phyloP scores from a whole-genome alignment of 805 yeast genomes.

The Candida chauliodis region DNA sequence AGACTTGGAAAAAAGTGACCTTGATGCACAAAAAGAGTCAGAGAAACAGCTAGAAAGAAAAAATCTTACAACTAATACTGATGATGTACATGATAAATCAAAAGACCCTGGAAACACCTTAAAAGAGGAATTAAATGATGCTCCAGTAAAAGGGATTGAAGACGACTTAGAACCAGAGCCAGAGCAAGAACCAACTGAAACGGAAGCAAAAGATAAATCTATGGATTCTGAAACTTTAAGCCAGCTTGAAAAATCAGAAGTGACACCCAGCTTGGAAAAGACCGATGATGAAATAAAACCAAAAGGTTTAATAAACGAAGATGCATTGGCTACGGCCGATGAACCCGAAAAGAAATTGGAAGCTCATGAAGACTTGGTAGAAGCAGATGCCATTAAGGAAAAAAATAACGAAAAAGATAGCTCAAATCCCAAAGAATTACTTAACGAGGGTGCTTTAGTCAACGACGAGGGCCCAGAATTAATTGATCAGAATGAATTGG shows the following conservation, averaged over 20 bases:
- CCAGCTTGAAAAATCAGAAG: too few species aligned
- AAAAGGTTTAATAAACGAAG: too few species aligned
- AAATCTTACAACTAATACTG: neutral
- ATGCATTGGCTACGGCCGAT: too few species aligned
- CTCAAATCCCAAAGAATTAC: slow-evolving; percentile 1
- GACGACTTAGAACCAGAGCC: neutral
- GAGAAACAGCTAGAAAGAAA: neutral
- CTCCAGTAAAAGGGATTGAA: neutral
- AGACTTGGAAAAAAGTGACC: neutral
- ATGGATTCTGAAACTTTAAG: too few species aligned
- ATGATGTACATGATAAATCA: too few species aligned
- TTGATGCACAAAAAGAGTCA: neutral
- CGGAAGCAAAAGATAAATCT: neutral
- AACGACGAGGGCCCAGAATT: slow-evolving; percentile 2
- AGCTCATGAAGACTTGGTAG: slow-evolving; percentile 2
- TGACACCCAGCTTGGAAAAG: too few species aligned
- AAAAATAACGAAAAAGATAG: slow-evolving; percentile 1
- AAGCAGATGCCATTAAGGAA: slow-evolving; percentile 4
- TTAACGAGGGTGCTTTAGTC: slow-evolving; percentile 6
- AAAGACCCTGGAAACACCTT: neutral
- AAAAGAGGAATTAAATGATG: neutral
- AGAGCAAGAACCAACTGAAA: neutral
- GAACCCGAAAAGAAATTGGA: too few species aligned
- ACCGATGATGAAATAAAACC: neutral
- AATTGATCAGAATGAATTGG: slow-evolving; percentile 4